Base-by-base conservation (phyloP, 768 basidiomycete genomes). In the Suillus fuscotomentosus region DNA sequence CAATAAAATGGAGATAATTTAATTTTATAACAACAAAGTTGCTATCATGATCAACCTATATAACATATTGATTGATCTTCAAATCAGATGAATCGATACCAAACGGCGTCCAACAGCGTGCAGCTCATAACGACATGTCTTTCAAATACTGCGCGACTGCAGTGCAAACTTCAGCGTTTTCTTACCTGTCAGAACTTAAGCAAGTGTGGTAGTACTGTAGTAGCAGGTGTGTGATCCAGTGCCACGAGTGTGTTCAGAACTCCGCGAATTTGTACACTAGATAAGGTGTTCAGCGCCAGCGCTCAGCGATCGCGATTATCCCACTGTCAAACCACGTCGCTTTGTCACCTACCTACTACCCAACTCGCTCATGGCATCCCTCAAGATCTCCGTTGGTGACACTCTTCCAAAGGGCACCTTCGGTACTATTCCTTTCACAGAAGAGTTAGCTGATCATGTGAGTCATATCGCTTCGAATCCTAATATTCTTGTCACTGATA, bases 371-470 rank as follows among this genome's bases (percentile, higher is more conserved):
- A 59, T 60, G 63, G 8, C 43, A n/a, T n/a, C 75, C 8, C 70
- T 76, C 61, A 76, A 72, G 64, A 80, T 87, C 77, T 73, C 80
- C 66, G 83, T 84, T 66, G 86, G 86, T 66, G 81, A 85, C 62
- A 82, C 73, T 60, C 70, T 88, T 48, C 86, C 86, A 62, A 64
- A 70, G 31, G 80, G 74, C 24, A 73, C 67, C 1, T 86, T 88
- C 71, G 67, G 63, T 17, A 83, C 88, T 70, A 76, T 94, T 63
- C 84, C 87, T 7, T 91, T 86, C 72, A 73, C 81, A 0, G 80
- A 85, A 17, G 87, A 83, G 71, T 84, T 91, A 64, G 90, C 88
- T 36, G 78, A 87, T 73, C 79, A 80, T 67, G 85, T 87, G 63
- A 67, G 85, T 81, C 17, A 27, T 14, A 13, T 3, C 4, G 14